Percentiles rank a stretch among this genome's conserved stretches.
phyloP scores from a whole-genome alignment of 1,284 basidiomycete species.

The Microbotryomycetes sp. region DNA sequence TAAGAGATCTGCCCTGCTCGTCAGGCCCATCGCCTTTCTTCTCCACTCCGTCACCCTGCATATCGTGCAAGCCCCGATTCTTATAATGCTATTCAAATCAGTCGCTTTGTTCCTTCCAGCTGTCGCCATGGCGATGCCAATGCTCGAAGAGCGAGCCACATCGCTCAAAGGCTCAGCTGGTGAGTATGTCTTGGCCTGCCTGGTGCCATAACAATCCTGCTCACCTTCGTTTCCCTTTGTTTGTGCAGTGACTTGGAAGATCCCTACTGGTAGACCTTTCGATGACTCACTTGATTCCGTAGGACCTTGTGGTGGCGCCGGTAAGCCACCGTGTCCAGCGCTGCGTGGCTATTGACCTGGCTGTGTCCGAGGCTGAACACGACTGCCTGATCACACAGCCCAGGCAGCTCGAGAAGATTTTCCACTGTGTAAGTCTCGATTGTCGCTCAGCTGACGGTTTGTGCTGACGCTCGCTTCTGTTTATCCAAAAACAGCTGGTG shows the following conservation, averaged over 20 bases:
- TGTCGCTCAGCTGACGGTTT: background rate
- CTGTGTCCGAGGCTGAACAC: background rate
- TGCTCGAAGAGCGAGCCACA: background rate
- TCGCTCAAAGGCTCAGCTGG: background rate
- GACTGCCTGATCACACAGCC: background rate
- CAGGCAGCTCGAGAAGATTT: background rate
- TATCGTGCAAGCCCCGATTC: too few relatives aligned
- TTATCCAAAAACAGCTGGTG: too few relatives aligned
- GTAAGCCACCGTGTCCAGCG: too few relatives aligned
- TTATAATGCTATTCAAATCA: too few relatives aligned
- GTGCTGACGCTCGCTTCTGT: background rate
- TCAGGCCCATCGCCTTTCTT: too few relatives aligned
- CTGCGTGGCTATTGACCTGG: background rate
- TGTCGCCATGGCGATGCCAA: too few relatives aligned
- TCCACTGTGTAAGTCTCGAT: background rate
- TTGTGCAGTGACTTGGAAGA: background rate
- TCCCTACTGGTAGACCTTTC: background rate
- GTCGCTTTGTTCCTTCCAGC: too few relatives aligned
- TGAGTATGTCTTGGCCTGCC: too few relatives aligned
- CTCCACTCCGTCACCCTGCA: too few relatives aligned
- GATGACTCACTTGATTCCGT: background rate
- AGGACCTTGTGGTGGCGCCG: background rate
- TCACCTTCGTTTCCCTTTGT: background rate
- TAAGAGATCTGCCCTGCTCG: too few relatives aligned
- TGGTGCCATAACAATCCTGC: too few relatives aligned